A percentile compares a stretch with the other conserved stretches of the same genome.
Evolutionary conservation across 768 basidiomycete genomes (phyloP).

Genomic region (Suillus clintonianus): DNA sequence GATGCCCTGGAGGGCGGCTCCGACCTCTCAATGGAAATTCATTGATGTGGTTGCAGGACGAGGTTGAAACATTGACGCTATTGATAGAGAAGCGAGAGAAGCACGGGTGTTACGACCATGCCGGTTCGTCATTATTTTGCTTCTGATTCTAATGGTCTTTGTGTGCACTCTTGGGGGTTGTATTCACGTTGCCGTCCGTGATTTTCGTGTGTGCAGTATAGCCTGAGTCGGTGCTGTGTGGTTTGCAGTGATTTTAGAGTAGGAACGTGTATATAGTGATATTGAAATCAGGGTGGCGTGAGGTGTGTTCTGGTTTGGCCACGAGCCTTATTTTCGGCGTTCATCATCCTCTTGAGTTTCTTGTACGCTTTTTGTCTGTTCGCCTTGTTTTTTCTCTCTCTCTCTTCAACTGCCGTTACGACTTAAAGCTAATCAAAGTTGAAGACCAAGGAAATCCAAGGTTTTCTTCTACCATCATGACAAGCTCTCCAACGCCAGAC

Average conservation of each 20-base stretch:
- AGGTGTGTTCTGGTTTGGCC: slow-evolving; percentile 25
- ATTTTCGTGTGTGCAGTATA: not conserved
- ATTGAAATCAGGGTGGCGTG: slow-evolving; percentile 32
- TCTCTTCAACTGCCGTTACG: slow-evolving; percentile 35
- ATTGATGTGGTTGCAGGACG: not conserved
- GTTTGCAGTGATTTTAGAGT: not conserved
- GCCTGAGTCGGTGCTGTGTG: not conserved
- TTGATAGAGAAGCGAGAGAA: slow-evolving; percentile 5
- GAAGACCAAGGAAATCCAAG: slow-evolving; percentile 13
- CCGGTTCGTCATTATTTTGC: not conserved
- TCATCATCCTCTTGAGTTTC: slow-evolving; percentile 14
- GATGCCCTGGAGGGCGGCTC: not conserved
- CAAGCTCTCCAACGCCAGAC: slow-evolving; percentile 75
- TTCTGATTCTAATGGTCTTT: not conserved
- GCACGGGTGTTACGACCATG: not conserved
- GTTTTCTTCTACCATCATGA: slow-evolving; percentile 54
- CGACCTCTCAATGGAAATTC: not conserved
- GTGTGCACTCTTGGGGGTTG: no score
- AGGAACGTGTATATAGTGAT: slow-evolving; percentile 10
- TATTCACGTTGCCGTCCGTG: not conserved
- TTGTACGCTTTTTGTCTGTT: slow-evolving; percentile 28
- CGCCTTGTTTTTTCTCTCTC: slow-evolving; percentile 27
- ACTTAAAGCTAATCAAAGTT: slow-evolving; percentile 19
- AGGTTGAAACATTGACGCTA: not conserved
- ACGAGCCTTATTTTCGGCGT: slow-evolving; percentile 15